Conservation (phyloP, 2,329 filamentous ascomycete species). For the Colletotrichum lentis region DNA sequence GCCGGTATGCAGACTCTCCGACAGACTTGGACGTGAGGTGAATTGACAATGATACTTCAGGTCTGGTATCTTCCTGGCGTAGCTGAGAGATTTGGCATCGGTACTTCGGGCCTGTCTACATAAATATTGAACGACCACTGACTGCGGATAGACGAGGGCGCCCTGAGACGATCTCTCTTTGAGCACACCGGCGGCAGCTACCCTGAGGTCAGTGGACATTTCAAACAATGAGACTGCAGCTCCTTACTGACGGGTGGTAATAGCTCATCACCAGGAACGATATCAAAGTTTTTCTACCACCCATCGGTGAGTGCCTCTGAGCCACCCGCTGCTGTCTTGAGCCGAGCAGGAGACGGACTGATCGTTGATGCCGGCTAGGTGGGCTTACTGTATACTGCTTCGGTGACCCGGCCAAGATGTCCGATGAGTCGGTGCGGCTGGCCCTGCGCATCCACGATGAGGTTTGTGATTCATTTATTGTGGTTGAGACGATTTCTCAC, state of each 20-base stretch:
- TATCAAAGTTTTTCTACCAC: conserved; percentile 94
- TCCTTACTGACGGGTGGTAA: conserved; percentile 40
- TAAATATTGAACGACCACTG: conserved; percentile 37
- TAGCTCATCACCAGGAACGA: conserved; percentile 89
- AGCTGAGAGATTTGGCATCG: conserved; percentile 91
- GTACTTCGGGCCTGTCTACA: conserved; percentile 52
- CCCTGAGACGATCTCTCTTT: conserved; percentile 85
- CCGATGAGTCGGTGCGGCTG: conserved; percentile 80
- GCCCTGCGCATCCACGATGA: conserved; percentile 83
- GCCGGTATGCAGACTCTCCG: conserved; percentile 69
- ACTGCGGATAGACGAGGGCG: conserved; percentile 74
- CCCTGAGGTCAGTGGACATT: conserved; percentile 68
- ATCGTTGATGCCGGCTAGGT: conserved; percentile 53
- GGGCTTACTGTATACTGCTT: conserved; percentile 97
- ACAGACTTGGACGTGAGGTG: not conserved
- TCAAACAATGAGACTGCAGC: not conserved
- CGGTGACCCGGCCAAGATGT: conserved; percentile 92
- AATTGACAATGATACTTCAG: conserved; percentile 42
- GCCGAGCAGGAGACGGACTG: not conserved
- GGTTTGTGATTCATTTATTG: conserved; percentile 48
- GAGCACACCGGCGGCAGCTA: conserved; percentile 97
- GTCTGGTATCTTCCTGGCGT: conserved; percentile 87
- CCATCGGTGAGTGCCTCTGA: conserved; percentile 69
- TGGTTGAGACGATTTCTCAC: not conserved
- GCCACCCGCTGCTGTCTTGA: not conserved